Conservation (phyloP, 1,139 yeast species). For the Eremothecium coryli region DNA sequence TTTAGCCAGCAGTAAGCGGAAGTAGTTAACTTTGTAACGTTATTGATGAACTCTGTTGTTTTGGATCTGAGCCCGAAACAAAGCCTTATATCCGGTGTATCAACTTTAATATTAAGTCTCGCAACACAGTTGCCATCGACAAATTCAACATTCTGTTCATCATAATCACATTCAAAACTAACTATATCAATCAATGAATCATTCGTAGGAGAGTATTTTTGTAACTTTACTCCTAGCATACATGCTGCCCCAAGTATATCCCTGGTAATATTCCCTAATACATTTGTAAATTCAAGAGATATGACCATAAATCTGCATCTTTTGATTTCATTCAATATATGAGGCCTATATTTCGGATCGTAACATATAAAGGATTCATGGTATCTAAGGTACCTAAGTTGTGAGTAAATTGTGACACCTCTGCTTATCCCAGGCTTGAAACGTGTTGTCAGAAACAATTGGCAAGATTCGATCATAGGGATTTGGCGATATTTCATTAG, state of each 20-base stretch:
- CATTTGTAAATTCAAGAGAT: conserved; percentile 15
- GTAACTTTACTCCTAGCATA: conserved; percentile 18
- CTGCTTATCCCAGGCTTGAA: conserved; percentile 49
- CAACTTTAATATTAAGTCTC: conserved; percentile 4
- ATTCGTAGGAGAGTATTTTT: conserved; percentile 17
- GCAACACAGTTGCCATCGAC: conserved; percentile 5
- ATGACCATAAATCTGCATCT: conserved; percentile 13
- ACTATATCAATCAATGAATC: conserved; percentile 15
- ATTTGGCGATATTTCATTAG: conserved; percentile 41
- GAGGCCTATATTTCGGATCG: conserved; percentile 11
- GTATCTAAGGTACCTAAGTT: conserved; percentile 56
- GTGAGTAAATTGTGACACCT: conserved; percentile 70
- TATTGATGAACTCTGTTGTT: conserved; percentile 13
- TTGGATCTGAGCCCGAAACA: conserved; percentile 19
- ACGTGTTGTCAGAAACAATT: conserved; percentile 46
- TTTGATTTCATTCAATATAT: conserved; percentile 9
- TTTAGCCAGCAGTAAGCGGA: conserved; percentile 34
- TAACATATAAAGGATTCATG: conserved; percentile 35
- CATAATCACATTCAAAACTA: conserved; percentile 5
- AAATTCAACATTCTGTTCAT: background rate
- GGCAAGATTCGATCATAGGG: conserved; percentile 40
- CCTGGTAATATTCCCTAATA: conserved; percentile 11
- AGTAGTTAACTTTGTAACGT: conserved; percentile 18
- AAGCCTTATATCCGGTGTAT: conserved; percentile 19
- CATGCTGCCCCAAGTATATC: conserved; percentile 12